Percentiles rank a stretch among this genome's conserved stretches.
phyloP scores from a whole-genome alignment of 768 basidiomycete genomes.

The Clavaria fumosa region DNA sequence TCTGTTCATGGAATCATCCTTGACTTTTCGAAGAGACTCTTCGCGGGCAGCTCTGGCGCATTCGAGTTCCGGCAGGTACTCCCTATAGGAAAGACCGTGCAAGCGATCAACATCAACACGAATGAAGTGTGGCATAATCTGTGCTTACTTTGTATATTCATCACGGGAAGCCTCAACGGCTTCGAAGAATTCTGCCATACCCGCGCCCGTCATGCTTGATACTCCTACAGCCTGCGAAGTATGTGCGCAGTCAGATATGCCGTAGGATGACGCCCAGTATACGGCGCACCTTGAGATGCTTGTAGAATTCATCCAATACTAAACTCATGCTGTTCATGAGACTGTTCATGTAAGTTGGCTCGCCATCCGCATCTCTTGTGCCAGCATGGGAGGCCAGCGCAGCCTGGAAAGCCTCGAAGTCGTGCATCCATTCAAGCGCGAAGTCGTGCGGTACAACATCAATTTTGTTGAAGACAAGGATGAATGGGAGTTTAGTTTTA shows the following conservation, averaged over 20 bases:
- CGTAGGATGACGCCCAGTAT: conserved; percentile 3
- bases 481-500: conserved; percentile 94
- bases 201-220: conserved; percentile 90
- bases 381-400: conserved; percentile 63
- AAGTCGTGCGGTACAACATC: conserved; percentile 85
- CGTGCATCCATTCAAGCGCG: conserved; percentile 95
- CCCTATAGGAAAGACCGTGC: conserved; percentile 34
- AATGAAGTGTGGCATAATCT: too few relatives aligned
- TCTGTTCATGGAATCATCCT: conserved; percentile 62
- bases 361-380: conserved; percentile 64
- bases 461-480: conserved; percentile 97
- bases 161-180: conserved; percentile 77
- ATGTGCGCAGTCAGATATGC: not conserved
- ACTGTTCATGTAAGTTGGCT: conserved; percentile 95
- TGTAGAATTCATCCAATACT: conserved; percentile 96
- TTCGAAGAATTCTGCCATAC: conserved; percentile 81
- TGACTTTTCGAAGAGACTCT: conserved; percentile 44
- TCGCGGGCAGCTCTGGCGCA: conserved; percentile 51
- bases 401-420: conserved; percentile 89
- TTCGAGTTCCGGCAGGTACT: conserved; percentile 83
- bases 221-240: conserved; percentile 74
- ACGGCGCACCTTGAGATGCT: conserved; percentile 80
- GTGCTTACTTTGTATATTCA: conserved; percentile 74
- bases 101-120: too few relatives aligned
- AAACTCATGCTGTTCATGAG: conserved; percentile 99